Evolutionary conservation across 1,284 basidiomycete genomes (phyloP).

Genomic region (Sparassis latifolia): DNA sequence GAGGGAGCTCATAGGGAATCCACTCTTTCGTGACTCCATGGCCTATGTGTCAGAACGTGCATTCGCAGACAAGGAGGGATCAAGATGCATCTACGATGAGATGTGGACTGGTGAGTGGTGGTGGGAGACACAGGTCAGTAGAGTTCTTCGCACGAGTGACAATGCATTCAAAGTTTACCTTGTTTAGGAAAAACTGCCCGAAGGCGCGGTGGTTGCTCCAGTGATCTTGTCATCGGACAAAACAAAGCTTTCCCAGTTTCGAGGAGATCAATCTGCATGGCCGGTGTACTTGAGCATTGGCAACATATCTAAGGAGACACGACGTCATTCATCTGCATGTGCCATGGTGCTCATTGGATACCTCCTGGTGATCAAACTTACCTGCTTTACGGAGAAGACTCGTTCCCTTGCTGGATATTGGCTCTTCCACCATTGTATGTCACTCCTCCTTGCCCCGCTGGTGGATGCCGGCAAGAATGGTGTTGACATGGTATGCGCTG

Average conservation of each 20-base stretch:
- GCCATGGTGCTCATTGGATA: constrained; percentile 23
- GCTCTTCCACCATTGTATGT: constrained; percentile 18
- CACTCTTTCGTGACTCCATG: constrained; percentile 17
- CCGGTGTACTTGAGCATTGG: constrained; percentile 22
- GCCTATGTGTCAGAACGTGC: constrained; percentile 19
- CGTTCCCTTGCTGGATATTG: constrained; percentile 5
- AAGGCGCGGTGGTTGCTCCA: constrained; percentile 12
- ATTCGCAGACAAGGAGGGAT: constrained; percentile 10
- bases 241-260: constrained; percentile 9
- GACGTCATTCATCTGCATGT: constrained; percentile 13
- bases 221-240: constrained; percentile 5
- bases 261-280: constrained; percentile 16
- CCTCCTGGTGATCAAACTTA: constrained; percentile 18
- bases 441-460: constrained; percentile 11
- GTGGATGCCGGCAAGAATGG: constrained; percentile 14
- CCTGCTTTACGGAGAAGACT: constrained; percentile 11
- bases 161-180: not conserved
- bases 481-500: constrained; percentile 14
- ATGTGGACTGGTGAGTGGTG: constrained; percentile 23
- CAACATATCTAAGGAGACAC: constrained; percentile 14
- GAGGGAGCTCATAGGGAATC: constrained; percentile 24
- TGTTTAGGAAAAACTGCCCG: constrained; percentile 1
- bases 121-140: constrained; percentile 20
- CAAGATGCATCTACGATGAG: constrained; percentile 9
- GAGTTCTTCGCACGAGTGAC: not conserved